phyloP scores from a whole-genome alignment of 495 filamentous ascomycete genomes.

The Extremus antarcticus region DNA sequence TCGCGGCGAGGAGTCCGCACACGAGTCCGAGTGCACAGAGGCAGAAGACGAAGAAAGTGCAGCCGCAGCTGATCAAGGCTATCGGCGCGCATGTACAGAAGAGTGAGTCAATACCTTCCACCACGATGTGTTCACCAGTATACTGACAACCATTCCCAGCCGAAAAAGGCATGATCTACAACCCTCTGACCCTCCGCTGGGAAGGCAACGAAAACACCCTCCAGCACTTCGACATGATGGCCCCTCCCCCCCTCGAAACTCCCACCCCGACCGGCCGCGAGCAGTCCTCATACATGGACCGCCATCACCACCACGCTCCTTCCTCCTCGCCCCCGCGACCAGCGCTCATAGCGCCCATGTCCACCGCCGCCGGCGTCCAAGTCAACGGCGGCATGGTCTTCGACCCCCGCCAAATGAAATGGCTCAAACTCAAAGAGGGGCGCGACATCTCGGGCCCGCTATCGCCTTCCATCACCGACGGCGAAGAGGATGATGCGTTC shows the following conservation, averaged over 20 bases:
- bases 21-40: slow-evolving; percentile 49
- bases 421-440: slow-evolving; percentile 51
- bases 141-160: slow-evolving; percentile 37
- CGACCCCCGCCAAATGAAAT: slow-evolving; percentile 90
- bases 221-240: slow-evolving; percentile 60
- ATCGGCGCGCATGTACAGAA: slow-evolving; percentile 53
- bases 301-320: slow-evolving; percentile 19
- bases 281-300: slow-evolving; percentile 14
- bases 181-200: slow-evolving; percentile 73
- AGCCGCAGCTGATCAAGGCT: slow-evolving; percentile 62
- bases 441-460: slow-evolving; percentile 15
- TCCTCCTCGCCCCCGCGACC: slow-evolving; percentile 56
- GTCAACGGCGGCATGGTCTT: slow-evolving; percentile 94
- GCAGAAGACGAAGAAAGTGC: slow-evolving; percentile 35
- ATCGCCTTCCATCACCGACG: slow-evolving; percentile 22
- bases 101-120: slow-evolving; percentile 42
- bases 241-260: slow-evolving; percentile 19
- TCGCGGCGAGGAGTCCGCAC: slow-evolving; percentile 45
- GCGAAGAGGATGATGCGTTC: slow-evolving; percentile 64
- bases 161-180: slow-evolving; percentile 91
- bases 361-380: slow-evolving; percentile 65
- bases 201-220: slow-evolving; percentile 89
- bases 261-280: slow-evolving; percentile 15
- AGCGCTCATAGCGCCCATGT: slow-evolving; percentile 87
- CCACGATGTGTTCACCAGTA: neutral